These are phyloP conservation scores for Nannochloris sp. DNA, from an alignment of 139 green algal species.

Conservation along the genomic window DNA sequence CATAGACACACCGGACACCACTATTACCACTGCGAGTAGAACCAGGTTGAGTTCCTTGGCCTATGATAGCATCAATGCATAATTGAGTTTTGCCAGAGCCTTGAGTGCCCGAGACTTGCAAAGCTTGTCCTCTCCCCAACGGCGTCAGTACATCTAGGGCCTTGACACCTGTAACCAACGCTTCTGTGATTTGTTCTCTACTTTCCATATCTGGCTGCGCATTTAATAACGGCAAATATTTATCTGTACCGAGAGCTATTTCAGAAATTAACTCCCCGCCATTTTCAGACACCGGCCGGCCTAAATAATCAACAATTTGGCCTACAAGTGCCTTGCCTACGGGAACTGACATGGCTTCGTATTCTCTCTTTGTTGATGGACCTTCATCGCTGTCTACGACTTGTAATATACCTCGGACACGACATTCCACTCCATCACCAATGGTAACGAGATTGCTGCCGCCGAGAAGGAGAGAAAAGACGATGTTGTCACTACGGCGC, in stretches of 20 bases:
- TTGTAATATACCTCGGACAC: slow-evolving; percentile 73
- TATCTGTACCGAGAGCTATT: slow-evolving; percentile 20
- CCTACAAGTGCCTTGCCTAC: slow-evolving; percentile 38
- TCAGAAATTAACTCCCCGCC: neutral
- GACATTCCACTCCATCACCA: slow-evolving; percentile 63
- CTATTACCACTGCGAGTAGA: no score
- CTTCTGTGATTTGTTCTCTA: slow-evolving; percentile 66
- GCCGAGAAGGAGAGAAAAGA: slow-evolving; percentile 62
- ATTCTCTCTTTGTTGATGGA: slow-evolving; percentile 70
- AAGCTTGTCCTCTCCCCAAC: slow-evolving; percentile 65
- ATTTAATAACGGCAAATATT: slow-evolving; percentile 54
- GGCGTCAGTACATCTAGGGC: slow-evolving; percentile 76
- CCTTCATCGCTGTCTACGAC: slow-evolving; percentile 66
- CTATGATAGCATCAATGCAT: slow-evolving; percentile 57
- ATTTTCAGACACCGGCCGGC: slow-evolving; percentile 9
- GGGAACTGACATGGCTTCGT: slow-evolving; percentile 42
- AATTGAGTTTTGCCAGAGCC: slow-evolving; percentile 55
- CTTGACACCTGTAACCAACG: slow-evolving; percentile 66
- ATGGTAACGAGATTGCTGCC: slow-evolving; percentile 35
- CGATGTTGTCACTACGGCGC: slow-evolving; percentile 67
- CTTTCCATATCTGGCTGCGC: slow-evolving; percentile 57
- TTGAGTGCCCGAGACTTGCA: slow-evolving; percentile 57
- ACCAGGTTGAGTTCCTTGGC: slow-evolving; percentile 22
- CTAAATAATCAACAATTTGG: slow-evolving; percentile 53
- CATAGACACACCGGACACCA: slow-evolving; percentile 52